A percentile compares a stretch with the other conserved stretches of the same genome.
Conservation (phyloP, 192 early-diverging fungal genomes). For the Geranomyces variabilis region DNA sequence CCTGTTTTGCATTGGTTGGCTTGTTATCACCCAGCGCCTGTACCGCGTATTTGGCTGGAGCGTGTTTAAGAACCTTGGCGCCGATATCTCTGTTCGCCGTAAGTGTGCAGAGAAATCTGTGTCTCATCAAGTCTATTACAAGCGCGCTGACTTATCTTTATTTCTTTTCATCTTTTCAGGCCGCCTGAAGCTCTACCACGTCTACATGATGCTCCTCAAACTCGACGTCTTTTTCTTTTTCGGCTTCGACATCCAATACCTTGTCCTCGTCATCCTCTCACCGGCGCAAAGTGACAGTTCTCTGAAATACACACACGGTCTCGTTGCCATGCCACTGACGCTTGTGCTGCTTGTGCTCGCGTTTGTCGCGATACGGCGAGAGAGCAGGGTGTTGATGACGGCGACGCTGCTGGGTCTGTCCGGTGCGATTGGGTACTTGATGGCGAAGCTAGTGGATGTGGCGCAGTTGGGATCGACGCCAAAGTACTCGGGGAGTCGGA, state of each 20-base stretch:
- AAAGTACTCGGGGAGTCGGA: conserved; percentile 55
- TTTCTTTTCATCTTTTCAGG: conserved; percentile 30
- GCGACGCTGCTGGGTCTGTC: conserved; percentile 63
- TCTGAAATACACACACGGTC: conserved; percentile 54
- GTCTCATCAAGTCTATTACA: background rate
- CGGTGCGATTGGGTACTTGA: conserved; percentile 69
- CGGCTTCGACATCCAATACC: conserved; percentile 69
- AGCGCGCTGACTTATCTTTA: background rate
- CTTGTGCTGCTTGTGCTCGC: conserved; percentile 63
- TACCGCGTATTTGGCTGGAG: conserved; percentile 62
- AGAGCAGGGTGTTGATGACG: conserved; percentile 63
- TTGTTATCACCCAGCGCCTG: conserved; percentile 45
- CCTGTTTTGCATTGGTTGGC: conserved; percentile 50
- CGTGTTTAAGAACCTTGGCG: conserved; percentile 61
- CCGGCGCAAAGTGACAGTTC: background rate
- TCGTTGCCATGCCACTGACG: conserved; percentile 63
- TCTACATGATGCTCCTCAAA: conserved; percentile 81
- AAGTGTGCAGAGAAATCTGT: conserved; percentile 31
- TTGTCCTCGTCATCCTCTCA: conserved; percentile 56
- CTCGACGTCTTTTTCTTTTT: conserved; percentile 84
- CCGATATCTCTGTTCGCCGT: conserved; percentile 54
- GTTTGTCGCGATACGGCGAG: conserved; percentile 69
- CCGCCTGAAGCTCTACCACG: conserved; percentile 66
- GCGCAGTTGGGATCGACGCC: conserved; percentile 38
- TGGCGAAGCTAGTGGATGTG: conserved; percentile 71